phyloP scores from a whole-genome alignment of 371 early-diverging fungal genomes.

The Syncephalastrum monosporum region DNA sequence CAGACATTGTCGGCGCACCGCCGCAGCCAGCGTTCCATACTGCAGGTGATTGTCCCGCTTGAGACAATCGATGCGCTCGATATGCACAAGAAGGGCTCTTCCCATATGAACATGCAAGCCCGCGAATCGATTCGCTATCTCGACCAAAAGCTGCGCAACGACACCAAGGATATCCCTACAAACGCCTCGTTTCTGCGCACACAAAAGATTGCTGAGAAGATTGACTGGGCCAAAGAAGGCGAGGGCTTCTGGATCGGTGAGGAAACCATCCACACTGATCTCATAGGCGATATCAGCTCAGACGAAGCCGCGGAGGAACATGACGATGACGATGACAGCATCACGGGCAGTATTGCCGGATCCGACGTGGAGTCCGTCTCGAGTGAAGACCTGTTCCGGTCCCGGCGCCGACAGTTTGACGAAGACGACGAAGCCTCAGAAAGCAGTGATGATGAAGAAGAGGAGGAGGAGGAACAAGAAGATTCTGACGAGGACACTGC shows the following conservation, averaged over 20 bases:
- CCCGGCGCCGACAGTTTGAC: conserved; percentile 21
- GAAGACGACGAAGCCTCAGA: conserved; percentile 8
- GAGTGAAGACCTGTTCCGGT: conserved; percentile 24
- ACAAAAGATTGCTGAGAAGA: conserved; percentile 47
- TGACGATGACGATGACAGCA: conserved; percentile 14
- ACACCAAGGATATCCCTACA: conserved; percentile 5
- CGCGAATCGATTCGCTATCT: conserved; percentile 78
- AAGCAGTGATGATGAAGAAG: conserved; percentile 13
- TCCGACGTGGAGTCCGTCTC: conserved; percentile 20
- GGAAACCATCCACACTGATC: conserved; percentile 7
- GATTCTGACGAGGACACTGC: conserved; percentile 6
- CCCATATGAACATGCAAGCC: conserved; percentile 60
- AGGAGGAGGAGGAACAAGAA: conserved; percentile 9
- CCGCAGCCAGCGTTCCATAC: conserved; percentile 29
- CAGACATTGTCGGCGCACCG: conserved; percentile 31
- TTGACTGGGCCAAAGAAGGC: conserved; percentile 52
- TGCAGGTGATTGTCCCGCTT: conserved; percentile 58
- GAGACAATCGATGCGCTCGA: conserved; percentile 73
- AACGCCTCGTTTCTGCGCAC: conserved; percentile 38
- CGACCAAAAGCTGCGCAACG: conserved; percentile 52
- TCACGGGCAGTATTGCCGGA: too few species aligned
- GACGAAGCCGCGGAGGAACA: conserved; percentile 17
- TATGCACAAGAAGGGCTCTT: conserved; percentile 66
- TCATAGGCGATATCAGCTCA: conserved; percentile 6
- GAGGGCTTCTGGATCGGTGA: conserved; percentile 52